phyloP scores from a whole-genome alignment of 148 eudicot genomes.

The Fagopyrum esculentum region DNA sequence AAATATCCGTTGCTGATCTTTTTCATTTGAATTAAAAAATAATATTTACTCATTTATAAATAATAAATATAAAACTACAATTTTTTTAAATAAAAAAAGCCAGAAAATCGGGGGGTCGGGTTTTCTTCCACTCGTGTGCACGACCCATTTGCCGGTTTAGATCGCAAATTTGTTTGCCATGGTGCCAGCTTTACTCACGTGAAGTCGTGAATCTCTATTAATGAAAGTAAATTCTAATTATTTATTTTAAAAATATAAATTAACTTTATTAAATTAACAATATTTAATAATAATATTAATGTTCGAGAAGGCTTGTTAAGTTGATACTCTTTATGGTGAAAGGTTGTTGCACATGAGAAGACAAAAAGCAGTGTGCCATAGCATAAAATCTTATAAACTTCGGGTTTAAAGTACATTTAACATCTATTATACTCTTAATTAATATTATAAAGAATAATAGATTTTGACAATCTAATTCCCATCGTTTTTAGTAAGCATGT shows the following conservation, averaged over 20 bases:
- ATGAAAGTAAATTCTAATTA: background rate
- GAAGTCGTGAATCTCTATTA: conserved; percentile 4
- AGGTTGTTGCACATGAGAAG: conserved; percentile 11
- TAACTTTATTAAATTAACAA: background rate
- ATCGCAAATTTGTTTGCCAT: conserved; percentile 10
- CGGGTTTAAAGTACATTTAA: background rate
- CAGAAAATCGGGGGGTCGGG: conserved; percentile 12
- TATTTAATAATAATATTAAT: background rate
- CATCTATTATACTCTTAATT: background rate
- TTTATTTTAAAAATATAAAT: background rate
- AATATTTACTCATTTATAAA: background rate
- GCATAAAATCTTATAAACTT: background rate
- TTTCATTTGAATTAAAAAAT: background rate
- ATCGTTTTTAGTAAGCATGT: no score
- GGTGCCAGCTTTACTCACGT: conserved; percentile 11
- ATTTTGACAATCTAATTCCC: background rate
- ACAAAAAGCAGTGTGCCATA: conserved; percentile 3
- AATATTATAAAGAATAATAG: background rate
- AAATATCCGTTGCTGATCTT: conserved; percentile 4
- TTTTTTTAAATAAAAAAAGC: background rate
- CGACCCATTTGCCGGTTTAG: conserved; percentile 23
- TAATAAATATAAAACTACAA: background rate
- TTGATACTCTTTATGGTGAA: conserved; percentile 1
- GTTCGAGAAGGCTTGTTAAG: background rate
- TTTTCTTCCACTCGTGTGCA: conserved; percentile 38